Conservation (phyloP, 1,139 yeast genomes). For the Candida sp. region DNA sequence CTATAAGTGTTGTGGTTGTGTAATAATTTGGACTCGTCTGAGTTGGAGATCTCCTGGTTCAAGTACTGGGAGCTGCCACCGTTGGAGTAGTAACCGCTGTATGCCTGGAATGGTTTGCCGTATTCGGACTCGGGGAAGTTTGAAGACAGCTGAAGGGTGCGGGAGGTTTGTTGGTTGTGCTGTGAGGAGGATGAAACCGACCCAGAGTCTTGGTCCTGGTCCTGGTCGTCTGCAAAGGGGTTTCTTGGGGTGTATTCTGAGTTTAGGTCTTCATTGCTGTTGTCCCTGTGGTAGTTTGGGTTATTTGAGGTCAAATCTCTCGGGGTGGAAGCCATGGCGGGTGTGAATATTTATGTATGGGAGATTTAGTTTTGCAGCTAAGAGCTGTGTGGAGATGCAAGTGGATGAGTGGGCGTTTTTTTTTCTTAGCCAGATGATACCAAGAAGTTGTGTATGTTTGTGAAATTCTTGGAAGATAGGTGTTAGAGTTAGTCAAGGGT, state of each 20-base stretch:
- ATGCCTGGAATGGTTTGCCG: constrained; percentile 47
- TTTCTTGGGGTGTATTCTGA: constrained; percentile 19
- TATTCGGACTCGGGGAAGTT: constrained; percentile 14
- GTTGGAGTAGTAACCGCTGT: constrained; percentile 47
- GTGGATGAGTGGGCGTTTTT: too few relatives aligned
- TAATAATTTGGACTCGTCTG: constrained; percentile 21
- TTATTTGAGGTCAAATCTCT: constrained; percentile 40
- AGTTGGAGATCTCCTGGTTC: constrained; percentile 28
- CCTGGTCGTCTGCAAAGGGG: constrained; percentile 30
- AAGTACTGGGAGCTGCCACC: constrained; percentile 48
- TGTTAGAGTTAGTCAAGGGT: too few relatives aligned
- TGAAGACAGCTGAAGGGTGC: background rate
- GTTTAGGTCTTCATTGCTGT: constrained; percentile 19
- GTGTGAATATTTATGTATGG: background rate
- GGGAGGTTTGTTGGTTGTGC: constrained; percentile 5
- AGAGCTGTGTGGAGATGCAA: too few relatives aligned
- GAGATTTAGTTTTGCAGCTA: background rate
- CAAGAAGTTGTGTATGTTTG: too few relatives aligned
- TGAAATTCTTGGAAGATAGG: too few relatives aligned
- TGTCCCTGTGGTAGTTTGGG: constrained; percentile 22
- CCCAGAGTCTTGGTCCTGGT: constrained; percentile 15
- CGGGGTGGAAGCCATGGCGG: constrained; percentile 20
- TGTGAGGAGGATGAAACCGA: constrained; percentile 13
- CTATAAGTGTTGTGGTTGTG: background rate
- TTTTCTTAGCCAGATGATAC: too few relatives aligned